phyloP scores from a whole-genome alignment of 2,329 filamentous ascomycete genomes.

The Penicillium hordei region DNA sequence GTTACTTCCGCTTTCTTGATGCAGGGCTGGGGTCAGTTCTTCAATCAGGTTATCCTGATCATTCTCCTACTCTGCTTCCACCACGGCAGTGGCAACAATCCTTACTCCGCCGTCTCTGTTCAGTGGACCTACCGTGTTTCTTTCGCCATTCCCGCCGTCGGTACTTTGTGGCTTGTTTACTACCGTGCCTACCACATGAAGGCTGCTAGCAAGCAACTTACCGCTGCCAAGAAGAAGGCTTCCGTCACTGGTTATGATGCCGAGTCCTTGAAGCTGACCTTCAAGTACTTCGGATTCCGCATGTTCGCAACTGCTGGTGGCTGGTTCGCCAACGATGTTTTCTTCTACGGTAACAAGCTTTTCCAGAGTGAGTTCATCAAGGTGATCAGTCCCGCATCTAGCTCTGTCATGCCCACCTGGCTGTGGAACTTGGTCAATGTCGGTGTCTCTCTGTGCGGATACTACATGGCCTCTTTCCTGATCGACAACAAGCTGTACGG shows the following conservation, averaged over 20 bases:
- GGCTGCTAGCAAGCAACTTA: slow-evolving; percentile 77
- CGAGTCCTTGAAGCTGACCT: slow-evolving; percentile 74
- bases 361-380: slow-evolving; percentile 90
- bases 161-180: slow-evolving; percentile 92
- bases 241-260: slow-evolving; percentile 91
- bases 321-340: slow-evolving; percentile 97
- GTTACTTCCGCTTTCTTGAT: slow-evolving; percentile 95
- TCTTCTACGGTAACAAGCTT: slow-evolving; percentile 99
- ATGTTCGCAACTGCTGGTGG: slow-evolving; percentile 80
- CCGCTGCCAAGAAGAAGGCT: slow-evolving; percentile 77
- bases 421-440: slow-evolving; percentile 92
- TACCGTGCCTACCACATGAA: slow-evolving; percentile 96
- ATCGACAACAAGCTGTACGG: slow-evolving; percentile 98
- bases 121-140: slow-evolving; percentile 92
- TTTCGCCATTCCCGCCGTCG: slow-evolving; percentile 85
- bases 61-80: slow-evolving; percentile 85
- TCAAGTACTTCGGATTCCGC: slow-evolving; percentile 81
- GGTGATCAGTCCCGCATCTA: slow-evolving; percentile 68
- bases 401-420: slow-evolving; percentile 82
- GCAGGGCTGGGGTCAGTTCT: slow-evolving; percentile 97
- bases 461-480: slow-evolving; percentile 83
- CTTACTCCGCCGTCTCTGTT: slow-evolving; percentile 73
- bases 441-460: slow-evolving; percentile 78
- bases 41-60: slow-evolving; percentile 90
- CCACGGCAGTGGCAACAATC: slow-evolving; percentile 70